Base-by-base conservation (phyloP, 1,284 basidiomycete genomes). In the Mixia osmundae region DNA sequence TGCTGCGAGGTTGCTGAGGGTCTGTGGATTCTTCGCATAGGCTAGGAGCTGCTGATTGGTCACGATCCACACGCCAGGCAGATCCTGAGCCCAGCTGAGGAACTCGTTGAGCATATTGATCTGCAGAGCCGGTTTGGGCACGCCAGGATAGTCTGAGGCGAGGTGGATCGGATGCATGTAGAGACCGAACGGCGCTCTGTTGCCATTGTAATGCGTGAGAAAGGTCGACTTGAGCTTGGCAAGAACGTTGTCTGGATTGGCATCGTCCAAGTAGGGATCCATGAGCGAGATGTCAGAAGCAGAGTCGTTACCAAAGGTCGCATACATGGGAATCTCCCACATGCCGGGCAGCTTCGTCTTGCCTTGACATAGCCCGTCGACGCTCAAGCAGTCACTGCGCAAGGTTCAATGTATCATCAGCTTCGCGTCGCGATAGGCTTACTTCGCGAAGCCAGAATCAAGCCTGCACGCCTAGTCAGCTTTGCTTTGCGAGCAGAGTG, bases 111-210 rank as follows among this genome's bases (percentile, higher is more conserved):
- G 67, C 73, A 76, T 75, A 28, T 61, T 53, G 47, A 76, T 70
- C 7, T 66, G 71, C 2, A 60, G 60, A 33, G 61, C 61, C 12
- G 59, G 55, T 2, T 60, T 56, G 9, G 55, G 54, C 22, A 68
- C 61, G 35, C 70, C 70, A 26, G 72, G 71, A 44, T 70, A 69
- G 4, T 59, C 65, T 8, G 54, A 58, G 12, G 75, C 68, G 39
- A 77, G 54, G 57, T 79, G 75, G 50, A 79, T 75, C 25, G 76
- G 76, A 52, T 80, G 76, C 3, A 72, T 72, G 55, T 79, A 80
- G 29, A 79, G 59, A 35, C 76, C 76, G 44, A 80, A 70, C 0
- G 77, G 77, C 54, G 77, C 74, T 6, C 72, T 65, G 48, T 76
- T 76, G 30, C 62, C 64, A 41, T 67, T 71, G 57, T 63, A 54